A percentile compares a stretch with the other conserved stretches of the same genome.
phyloP scores from a whole-genome alignment of 148 eudicot genomes.

The Persicaria maculosa region DNA sequence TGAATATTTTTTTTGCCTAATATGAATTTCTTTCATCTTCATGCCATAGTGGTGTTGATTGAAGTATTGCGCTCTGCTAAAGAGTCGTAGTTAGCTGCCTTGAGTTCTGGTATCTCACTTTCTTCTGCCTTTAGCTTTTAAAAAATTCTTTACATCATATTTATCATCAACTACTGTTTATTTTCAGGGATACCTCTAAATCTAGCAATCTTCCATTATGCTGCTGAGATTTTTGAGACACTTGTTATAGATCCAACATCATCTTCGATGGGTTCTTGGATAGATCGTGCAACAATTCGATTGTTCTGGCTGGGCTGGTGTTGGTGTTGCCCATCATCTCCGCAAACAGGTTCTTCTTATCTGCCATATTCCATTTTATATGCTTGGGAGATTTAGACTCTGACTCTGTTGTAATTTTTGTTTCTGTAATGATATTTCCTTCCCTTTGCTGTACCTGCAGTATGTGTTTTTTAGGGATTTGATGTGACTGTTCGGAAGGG shows the following conservation, averaged over 20 bases:
- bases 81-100: conserved; percentile 58
- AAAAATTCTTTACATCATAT: background rate
- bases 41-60: conserved; percentile 75
- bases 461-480: too few relatives aligned
- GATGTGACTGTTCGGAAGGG: too few relatives aligned
- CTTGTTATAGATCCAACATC: conserved; percentile 80
- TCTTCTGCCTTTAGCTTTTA: conserved; percentile 5
- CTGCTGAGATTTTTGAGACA: conserved; percentile 91
- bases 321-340: too few relatives aligned
- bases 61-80: conserved; percentile 77
- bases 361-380: too few relatives aligned
- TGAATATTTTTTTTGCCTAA: background rate
- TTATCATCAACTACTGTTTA: conserved; percentile 3
- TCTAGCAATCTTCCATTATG: conserved; percentile 91
- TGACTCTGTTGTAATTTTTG: too few relatives aligned
- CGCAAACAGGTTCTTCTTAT: too few relatives aligned
- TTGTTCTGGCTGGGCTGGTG: too few relatives aligned
- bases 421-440: too few relatives aligned
- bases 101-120: conserved; percentile 42
- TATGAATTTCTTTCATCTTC: conserved; percentile 10
- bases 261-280: conserved; percentile 83
- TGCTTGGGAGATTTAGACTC: too few relatives aligned
- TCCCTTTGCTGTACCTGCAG: too few relatives aligned
- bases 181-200: conserved; percentile 74
- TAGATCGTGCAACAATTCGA: conserved; percentile 48